Evolutionary conservation across 768 basidiomycete species (phyloP).

Genomic region (Rhodotorula diobovata): DNA sequence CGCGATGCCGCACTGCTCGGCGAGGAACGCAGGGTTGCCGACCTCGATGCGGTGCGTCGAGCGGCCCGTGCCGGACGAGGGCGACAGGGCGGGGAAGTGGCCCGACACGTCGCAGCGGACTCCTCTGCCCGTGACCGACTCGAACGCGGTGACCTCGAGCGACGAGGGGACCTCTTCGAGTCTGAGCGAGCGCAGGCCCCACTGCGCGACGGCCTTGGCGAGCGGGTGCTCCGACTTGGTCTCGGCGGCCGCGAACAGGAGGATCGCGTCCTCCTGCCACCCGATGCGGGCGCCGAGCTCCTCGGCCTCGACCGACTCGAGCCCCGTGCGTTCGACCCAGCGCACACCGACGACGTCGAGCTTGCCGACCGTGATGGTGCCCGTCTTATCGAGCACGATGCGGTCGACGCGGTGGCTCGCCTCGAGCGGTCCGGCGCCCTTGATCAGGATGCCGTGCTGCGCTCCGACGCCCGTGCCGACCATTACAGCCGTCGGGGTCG

Average conservation of each 20-base stretch:
- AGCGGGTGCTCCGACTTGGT: slow-evolving; percentile 92
- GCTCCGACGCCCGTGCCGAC: slow-evolving; percentile 97
- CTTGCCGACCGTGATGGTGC: slow-evolving; percentile 94
- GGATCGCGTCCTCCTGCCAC: slow-evolving; percentile 54
- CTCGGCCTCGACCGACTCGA: slow-evolving; percentile 9
- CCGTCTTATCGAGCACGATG: slow-evolving; percentile 93
- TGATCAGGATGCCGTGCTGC: slow-evolving; percentile 94
- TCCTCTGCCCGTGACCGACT: slow-evolving; percentile 83
- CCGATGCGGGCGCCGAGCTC: slow-evolving; percentile 5
- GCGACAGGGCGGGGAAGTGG: slow-evolving; percentile 35
- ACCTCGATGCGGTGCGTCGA: slow-evolving; percentile 54
- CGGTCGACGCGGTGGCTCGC: slow-evolving; percentile 75
- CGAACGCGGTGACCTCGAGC: slow-evolving; percentile 66
- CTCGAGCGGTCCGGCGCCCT: slow-evolving; percentile 90
- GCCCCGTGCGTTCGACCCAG: slow-evolving; percentile 55
- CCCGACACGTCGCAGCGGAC: slow-evolving; percentile 63
- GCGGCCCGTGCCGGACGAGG: slow-evolving; percentile 46
- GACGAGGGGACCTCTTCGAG: slow-evolving; percentile 52
- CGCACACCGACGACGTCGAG: slow-evolving; percentile 68
- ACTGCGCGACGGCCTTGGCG: slow-evolving; percentile 81
- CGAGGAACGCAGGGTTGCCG: slow-evolving; percentile 69
- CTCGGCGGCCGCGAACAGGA: slow-evolving; percentile 81
- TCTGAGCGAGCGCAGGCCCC: slow-evolving; percentile 65
- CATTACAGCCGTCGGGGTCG: slow-evolving; percentile 98
- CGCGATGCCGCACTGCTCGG: slow-evolving; percentile 46